phyloP scores from a whole-genome alignment of 345 rosid species.

The Populus pruinosa region DNA sequence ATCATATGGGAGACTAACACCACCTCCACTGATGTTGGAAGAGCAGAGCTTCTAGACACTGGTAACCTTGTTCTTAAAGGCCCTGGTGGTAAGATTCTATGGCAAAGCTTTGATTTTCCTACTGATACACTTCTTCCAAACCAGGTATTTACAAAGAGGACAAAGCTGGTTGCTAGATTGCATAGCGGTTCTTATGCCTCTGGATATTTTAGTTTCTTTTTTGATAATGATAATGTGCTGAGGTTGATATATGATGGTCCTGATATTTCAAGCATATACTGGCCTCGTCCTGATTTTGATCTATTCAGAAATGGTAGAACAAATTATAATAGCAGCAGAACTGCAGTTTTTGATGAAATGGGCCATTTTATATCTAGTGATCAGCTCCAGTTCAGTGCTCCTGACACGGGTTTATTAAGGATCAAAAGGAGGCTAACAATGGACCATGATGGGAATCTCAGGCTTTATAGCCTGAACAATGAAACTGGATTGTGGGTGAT shows the following conservation, averaged over 20 bases:
- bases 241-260: conserved; percentile 7
- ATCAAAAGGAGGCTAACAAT: conserved; percentile 5
- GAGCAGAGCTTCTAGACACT: conserved; percentile 34
- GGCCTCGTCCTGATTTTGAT: background rate
- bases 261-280: conserved; percentile 10
- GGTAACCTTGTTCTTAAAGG: conserved; percentile 8
- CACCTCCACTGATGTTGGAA: background rate
- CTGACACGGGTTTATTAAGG: background rate
- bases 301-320: conserved; percentile 6
- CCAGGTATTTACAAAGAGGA: background rate
- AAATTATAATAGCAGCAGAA: conserved; percentile 8
- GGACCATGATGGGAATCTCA: conserved; percentile 8
- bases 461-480: conserved; percentile 5
- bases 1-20: conserved; percentile 7
- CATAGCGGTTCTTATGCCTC: background rate
- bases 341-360: background rate
- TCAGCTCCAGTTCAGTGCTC: background rate
- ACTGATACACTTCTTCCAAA: conserved; percentile 12
- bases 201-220: conserved; percentile 2
- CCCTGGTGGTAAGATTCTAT: background rate
- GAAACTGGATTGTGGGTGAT: background rate
- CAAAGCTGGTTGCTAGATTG: background rate
- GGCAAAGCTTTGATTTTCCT: conserved; percentile 8
- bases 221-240: conserved; percentile 11
- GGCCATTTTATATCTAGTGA: conserved; percentile 6